These are phyloP conservation scores for Lepidium didymum DNA, from an alignment of 345 rosid genomes.

Conservation along the genomic window DNA sequence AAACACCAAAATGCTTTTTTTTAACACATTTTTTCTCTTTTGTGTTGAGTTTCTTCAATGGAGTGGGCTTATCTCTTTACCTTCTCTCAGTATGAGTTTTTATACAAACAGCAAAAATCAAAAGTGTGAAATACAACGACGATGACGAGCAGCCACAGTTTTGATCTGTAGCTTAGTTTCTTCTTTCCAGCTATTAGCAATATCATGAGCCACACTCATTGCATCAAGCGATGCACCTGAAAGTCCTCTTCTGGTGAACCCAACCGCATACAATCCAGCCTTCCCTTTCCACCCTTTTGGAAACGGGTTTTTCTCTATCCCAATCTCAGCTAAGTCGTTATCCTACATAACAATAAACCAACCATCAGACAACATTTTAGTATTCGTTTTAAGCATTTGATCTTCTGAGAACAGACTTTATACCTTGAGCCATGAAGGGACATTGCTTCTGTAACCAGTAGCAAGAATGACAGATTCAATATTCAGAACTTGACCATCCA, in stretches of 20 bases:
- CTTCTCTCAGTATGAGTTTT: conserved; percentile 5
- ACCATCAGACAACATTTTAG: not conserved
- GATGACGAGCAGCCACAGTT: conserved; percentile 44
- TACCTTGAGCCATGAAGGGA: conserved; percentile 85
- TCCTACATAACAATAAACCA: conserved; percentile 37
- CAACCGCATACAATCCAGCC: conserved; percentile 71
- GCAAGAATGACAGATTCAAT: conserved; percentile 71
- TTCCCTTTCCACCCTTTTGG: conserved; percentile 83
- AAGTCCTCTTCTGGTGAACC: conserved; percentile 75
- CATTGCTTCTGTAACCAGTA: conserved; percentile 87
- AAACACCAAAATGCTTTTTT: not conserved
- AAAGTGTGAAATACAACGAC: conserved; percentile 70
- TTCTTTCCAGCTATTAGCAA: conserved; percentile 58
- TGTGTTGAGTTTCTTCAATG: conserved; percentile 36
- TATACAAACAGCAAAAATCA: conserved; percentile 5
- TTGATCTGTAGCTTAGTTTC: conserved; percentile 54
- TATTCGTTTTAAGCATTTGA: too few species aligned
- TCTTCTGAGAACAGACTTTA: too few species aligned
- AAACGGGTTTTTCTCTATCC: conserved; percentile 54
- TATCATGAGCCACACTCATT: conserved; percentile 51
- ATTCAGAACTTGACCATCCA: conserved; percentile 41
- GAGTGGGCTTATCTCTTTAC: conserved; percentile 22
- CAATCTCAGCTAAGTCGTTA: conserved; percentile 55
- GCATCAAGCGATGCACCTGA: conserved; percentile 76
- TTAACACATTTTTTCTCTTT: conserved; percentile 1